Conservation (phyloP, 2,329 filamentous ascomycete genomes). For the Cadophora gregata region DNA sequence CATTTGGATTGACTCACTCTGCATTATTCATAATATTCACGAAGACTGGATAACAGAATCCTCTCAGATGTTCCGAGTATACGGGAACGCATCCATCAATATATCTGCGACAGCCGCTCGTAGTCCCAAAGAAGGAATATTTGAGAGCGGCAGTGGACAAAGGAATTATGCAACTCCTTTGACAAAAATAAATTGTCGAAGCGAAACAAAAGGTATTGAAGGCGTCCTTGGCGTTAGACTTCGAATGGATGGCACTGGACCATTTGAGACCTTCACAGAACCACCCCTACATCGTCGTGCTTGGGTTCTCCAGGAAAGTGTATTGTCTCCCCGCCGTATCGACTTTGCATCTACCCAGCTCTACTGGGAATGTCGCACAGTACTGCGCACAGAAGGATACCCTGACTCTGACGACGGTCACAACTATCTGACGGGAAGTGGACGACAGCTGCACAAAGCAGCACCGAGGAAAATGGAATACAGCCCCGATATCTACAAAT, state of each 20-base stretch:
- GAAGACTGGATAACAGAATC: conserved; percentile 24
- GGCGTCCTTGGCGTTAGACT: neutral
- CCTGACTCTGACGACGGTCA: neutral
- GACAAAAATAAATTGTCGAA: neutral
- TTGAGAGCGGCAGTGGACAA: neutral
- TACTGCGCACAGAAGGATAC: neutral
- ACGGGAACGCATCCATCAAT: conserved; percentile 6
- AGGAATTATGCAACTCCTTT: neutral
- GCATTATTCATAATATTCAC: conserved; percentile 30
- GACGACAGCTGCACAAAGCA: neutral
- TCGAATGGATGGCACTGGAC: neutral
- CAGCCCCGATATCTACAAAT: neutral
- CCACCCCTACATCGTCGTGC: conserved; percentile 17
- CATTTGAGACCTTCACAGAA: neutral
- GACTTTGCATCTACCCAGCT: conserved; percentile 19
- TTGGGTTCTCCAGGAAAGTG: conserved; percentile 21
- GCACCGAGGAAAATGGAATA: neutral
- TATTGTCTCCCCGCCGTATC: conserved; percentile 13
- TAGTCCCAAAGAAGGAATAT: neutral
- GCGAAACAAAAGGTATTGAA: neutral
- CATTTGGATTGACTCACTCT: conserved; percentile 33
- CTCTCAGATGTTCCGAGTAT: conserved; percentile 21
- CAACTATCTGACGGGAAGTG: neutral
- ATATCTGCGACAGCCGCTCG: neutral
- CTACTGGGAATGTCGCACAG: conserved; percentile 16